A percentile compares a stretch with the other conserved stretches of the same genome.
phyloP scores from a whole-genome alignment of 768 basidiomycete species.

The Leccinum pellstonianum region DNA sequence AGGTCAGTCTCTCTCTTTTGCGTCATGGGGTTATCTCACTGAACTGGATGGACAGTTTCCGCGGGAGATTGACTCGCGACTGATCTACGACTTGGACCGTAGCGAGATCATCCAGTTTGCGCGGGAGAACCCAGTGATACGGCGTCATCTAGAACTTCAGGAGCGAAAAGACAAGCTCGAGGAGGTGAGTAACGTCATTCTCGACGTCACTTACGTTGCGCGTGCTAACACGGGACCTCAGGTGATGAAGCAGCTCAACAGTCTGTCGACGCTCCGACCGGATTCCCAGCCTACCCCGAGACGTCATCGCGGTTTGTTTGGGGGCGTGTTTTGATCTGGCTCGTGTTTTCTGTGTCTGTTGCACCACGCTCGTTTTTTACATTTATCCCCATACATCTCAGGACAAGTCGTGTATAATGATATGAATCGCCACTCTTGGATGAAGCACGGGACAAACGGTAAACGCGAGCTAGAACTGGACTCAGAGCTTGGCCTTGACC shows the following conservation, averaged over 20 bases:
- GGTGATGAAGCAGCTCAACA: conserved; percentile 96
- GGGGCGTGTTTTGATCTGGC: conserved; percentile 63
- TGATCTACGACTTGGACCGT: conserved; percentile 92
- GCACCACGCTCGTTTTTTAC: conserved; percentile 13
- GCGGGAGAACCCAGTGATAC: conserved; percentile 88
- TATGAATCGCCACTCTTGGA: conserved; percentile 18
- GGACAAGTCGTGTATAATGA: conserved; percentile 17
- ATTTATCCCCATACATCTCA: background rate
- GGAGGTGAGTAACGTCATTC: conserved; percentile 52
- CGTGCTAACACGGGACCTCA: conserved; percentile 28
- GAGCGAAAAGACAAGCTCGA: conserved; percentile 97
- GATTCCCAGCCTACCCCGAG: conserved; percentile 75
- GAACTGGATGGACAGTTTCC: conserved; percentile 67
- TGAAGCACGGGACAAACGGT: background rate
- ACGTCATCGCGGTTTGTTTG: conserved; percentile 77
- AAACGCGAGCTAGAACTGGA: background rate
- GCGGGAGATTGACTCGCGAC: conserved; percentile 91
- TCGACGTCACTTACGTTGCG: background rate
- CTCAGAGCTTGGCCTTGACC: conserved; percentile 43
- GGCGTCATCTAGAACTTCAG: conserved; percentile 88
- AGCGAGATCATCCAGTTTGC: conserved; percentile 90
- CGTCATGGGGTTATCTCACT: background rate
- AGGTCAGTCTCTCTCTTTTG: conserved; percentile 49
- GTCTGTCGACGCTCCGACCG: conserved; percentile 82
- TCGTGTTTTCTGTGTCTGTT: background rate